These are phyloP conservation scores for Takashimella tepidaria DNA, from an alignment of 1,284 basidiomycete genomes.

Conservation along the genomic window DNA sequence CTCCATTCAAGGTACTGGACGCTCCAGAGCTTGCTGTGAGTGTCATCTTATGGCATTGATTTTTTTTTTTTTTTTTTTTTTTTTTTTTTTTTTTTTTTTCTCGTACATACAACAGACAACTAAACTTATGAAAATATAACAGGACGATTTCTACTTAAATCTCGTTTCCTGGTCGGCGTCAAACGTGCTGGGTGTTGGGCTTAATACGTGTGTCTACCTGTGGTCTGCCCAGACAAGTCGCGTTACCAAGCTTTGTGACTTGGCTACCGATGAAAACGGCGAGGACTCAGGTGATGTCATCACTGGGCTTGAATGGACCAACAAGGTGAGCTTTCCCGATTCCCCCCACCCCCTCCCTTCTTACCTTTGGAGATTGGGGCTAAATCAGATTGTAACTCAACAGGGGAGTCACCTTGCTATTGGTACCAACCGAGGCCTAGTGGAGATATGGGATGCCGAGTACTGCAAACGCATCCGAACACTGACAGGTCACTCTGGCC, in stretches of 20 bases:
- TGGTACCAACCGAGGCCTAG: slow-evolving; percentile 77
- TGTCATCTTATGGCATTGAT: too few species aligned
- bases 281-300: slow-evolving; percentile 57
- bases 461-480: slow-evolving; percentile 72
- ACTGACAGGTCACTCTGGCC: slow-evolving; percentile 74
- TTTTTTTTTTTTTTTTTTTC: too few species aligned
- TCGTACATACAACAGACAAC: too few species aligned
- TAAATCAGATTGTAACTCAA: background rate
- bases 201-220: slow-evolving; percentile 87
- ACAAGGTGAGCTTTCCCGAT: slow-evolving; percentile 69
- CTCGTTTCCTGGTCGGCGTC: slow-evolving; percentile 95
- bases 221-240: slow-evolving; percentile 93
- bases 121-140: too few species aligned
- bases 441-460: slow-evolving; percentile 94
- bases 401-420: slow-evolving; percentile 85
- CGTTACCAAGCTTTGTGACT: slow-evolving; percentile 87
- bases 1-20: slow-evolving; percentile 95
- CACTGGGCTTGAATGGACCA: slow-evolving; percentile 86
- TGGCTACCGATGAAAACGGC: slow-evolving; percentile 45
- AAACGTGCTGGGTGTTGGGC: slow-evolving; percentile 88
- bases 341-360: too few species aligned
- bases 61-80: too few species aligned
- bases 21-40: slow-evolving; percentile 79
- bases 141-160: slow-evolving; percentile 97
- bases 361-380: too few species aligned